A percentile compares a stretch with the other conserved stretches of the same genome.
Evolutionary conservation across 2,329 filamentous ascomycete species (phyloP).

Genomic region (Endoconidiophora polonica): DNA sequence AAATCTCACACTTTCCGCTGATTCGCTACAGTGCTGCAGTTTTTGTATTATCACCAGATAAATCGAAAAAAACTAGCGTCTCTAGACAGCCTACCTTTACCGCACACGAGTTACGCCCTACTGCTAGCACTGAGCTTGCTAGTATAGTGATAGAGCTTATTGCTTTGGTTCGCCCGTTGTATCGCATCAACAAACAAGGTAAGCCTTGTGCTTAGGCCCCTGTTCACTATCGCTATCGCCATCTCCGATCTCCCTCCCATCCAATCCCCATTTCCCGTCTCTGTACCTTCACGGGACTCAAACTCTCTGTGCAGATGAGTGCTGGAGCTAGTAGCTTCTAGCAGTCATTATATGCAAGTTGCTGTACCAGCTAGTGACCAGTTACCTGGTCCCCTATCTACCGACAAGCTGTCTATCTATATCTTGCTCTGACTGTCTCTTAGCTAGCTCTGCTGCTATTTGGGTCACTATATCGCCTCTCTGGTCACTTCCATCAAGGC

Average conservation of each 20-base stretch:
- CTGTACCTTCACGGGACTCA: neutral
- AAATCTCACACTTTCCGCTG: neutral
- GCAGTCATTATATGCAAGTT: too few relatives aligned
- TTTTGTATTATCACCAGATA: too few relatives aligned
- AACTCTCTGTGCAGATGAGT: neutral
- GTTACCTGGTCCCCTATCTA: too few relatives aligned
- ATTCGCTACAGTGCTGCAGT: neutral
- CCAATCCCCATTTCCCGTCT: neutral
- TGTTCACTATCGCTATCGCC: constrained; percentile 8
- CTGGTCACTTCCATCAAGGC: too few relatives aligned
- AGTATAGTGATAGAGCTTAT: too few relatives aligned
- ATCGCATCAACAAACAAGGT: constrained; percentile 13
- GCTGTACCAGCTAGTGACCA: too few relatives aligned
- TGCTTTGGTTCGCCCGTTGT: constrained; percentile 7
- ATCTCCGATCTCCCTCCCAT: constrained; percentile 7
- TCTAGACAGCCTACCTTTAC: neutral
- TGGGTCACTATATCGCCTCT: too few relatives aligned
- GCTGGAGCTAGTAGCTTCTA: neutral
- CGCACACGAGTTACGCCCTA: neutral
- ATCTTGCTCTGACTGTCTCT: too few relatives aligned
- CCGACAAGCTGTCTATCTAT: too few relatives aligned
- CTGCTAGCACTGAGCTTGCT: neutral
- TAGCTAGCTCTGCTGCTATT: too few relatives aligned
- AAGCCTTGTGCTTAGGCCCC: constrained; percentile 11
- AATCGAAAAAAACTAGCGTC: too few relatives aligned